Base-by-base conservation (phyloP, 441 rosid genomes). In the Euphorbia corollata region DNA sequence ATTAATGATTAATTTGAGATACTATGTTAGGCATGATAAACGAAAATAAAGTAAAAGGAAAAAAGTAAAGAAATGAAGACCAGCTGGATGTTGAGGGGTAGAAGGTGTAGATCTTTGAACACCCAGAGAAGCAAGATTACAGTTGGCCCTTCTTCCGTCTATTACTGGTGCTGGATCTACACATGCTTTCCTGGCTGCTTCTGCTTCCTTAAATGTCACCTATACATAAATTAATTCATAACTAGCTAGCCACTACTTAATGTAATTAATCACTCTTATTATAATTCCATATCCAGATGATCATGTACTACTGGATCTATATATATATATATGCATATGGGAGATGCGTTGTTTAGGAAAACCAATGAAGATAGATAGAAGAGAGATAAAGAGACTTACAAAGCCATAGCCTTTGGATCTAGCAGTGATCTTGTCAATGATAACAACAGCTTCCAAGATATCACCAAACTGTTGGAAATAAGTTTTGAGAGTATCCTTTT, bases 191-290 rank as follows among this genome's bases (percentile, higher is more conserved):
- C 80, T 87, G 39, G 97, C 97, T 7, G 97, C 90, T 59, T 90
- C 95, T 0, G 97, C 85, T 65, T 88, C 97, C 65, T 85, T 79
- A 77, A 90, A 90, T 53, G 97, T 90, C 12, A 90, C 97, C 97
- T 90, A 63, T 50, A 43, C 11, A 9, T 8, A 36, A 5, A 0
- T 45, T 7, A 10, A 45, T 13, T 1, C 16, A 45, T 10, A 45
- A 45, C 32, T 27, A 3, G 13, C 47, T 11, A 41, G 13, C 47
- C 41, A 8, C 47, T 6, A 41, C 3, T 32, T 6, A 32, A 32
- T 32, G 36, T 32, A 32, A 32, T 32, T 32, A 32, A 6, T 32
- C 2, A 0, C 41, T 8, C 7, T 36, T 5, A 36, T 7, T 6
- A 2, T 32, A 36, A 36, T 36, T 36, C 41, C 5, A 36, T 36